These are phyloP conservation scores for Penicillium waksmanii DNA, from an alignment of 495 filamentous ascomycete genomes.

Conservation along the genomic window DNA sequence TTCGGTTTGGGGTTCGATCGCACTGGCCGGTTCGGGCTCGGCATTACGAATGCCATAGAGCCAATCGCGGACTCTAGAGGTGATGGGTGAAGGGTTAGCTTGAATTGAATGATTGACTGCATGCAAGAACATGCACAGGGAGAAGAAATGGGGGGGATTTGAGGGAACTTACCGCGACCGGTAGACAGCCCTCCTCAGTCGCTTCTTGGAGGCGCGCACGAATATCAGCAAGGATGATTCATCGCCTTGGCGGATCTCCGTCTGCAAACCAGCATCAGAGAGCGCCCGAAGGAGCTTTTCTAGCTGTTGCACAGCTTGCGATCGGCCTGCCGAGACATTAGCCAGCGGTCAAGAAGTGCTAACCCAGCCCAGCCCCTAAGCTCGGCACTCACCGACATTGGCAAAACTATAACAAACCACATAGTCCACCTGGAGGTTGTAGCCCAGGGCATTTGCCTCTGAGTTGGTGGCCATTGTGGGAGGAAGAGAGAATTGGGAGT, in stretches of 20 bases:
- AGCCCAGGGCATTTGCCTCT: slow-evolving; percentile 34
- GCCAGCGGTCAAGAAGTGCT: slow-evolving; percentile 5
- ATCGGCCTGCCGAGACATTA: slow-evolving; percentile 53
- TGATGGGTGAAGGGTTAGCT: background rate
- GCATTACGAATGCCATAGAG: slow-evolving; percentile 82
- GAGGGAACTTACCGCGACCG: slow-evolving; percentile 58
- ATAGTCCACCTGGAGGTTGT: slow-evolving; percentile 84
- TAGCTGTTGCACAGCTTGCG: slow-evolving; percentile 71
- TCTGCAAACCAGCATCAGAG: slow-evolving; percentile 73
- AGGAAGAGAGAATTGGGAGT: background rate
- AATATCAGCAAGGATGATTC: slow-evolving; percentile 81
- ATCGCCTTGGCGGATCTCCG: slow-evolving; percentile 82
- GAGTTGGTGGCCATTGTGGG: slow-evolving; percentile 34
- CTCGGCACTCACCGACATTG: slow-evolving; percentile 55
- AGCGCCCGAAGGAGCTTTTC: slow-evolving; percentile 73
- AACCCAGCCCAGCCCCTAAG: background rate
- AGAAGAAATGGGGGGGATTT: background rate
- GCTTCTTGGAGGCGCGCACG: slow-evolving; percentile 61
- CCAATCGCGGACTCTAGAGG: slow-evolving; percentile 88
- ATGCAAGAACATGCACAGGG: background rate
- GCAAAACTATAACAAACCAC: slow-evolving; percentile 82
- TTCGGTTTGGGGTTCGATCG: slow-evolving; percentile 76
- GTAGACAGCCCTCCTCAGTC: slow-evolving; percentile 59
- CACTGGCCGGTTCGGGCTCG: slow-evolving; percentile 69
- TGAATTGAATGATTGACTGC: background rate